Base-by-base conservation (phyloP, 768 basidiomycete genomes). In the Boletus tylopilopsis region DNA sequence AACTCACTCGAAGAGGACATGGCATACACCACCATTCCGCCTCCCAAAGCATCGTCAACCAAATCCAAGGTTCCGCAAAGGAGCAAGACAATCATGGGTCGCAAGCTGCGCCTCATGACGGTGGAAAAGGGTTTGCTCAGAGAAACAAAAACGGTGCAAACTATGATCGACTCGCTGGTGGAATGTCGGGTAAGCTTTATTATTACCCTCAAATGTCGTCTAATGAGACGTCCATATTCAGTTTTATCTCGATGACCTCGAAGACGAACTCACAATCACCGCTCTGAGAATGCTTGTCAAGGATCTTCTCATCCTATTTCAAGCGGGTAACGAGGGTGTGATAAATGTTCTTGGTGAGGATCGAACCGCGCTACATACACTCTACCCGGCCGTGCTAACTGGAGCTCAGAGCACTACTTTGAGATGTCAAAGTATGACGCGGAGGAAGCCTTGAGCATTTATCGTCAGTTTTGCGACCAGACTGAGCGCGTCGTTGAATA, bases 381-480 rank as follows among this genome's bases (percentile, higher is more conserved):
- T 27, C 13, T 23, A 15, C 29, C 38, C 15, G n/a, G 27, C 45
- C 21, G 27, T 59, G 24, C 56, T 64, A n/a, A 68, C 47, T 23
- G 13, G 22, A 10, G 22, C 25, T 22, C 53, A 84, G 96, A 97
- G 63, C 88, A 95, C 70, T 99, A 96, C 69, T 97, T 98, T 61
- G 94, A 96, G 66, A 98, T 98, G 96, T 91, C 93, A 0, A 87
- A 89, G 54, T 69, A 84, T n/a, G 95, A 98, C 63, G 96, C 95
- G 0, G 72, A 79, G 32, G 83, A 88, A 27, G 90, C 95, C 2
- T 79, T 98, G 22, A 68, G 71, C 16, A 84, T 98, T 53, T 99
- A 99, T 73, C 89, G 92, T 47, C 82, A 87, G 52, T 99, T 99
- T 69, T 97, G 94, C 71, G 83, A 80, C 42, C 92, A 98, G 67